These are phyloP conservation scores for Mitragyna speciosa DNA, from an alignment of 257 asterid species.

Conservation along the genomic window DNA sequence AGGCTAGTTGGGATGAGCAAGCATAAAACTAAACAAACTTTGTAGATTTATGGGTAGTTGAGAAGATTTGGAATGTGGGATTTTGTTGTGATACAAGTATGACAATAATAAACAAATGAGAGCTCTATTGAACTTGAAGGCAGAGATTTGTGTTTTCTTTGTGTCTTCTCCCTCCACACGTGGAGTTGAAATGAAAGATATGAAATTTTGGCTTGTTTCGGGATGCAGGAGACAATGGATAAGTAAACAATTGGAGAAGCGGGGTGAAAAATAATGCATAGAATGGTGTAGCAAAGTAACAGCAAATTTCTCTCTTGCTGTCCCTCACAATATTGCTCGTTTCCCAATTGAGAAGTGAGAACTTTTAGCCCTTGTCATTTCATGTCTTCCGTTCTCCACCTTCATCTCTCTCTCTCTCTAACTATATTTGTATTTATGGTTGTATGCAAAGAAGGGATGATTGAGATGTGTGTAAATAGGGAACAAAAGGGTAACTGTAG, in stretches of 20 bases:
- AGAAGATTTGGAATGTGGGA: not conserved
- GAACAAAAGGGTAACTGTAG: conserved; percentile 33
- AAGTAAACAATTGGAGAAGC: conserved; percentile 21
- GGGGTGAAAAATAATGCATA: conserved; percentile 29
- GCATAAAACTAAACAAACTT: conserved; percentile 18
- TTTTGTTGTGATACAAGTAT: not conserved
- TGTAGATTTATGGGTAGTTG: conserved; percentile 2
- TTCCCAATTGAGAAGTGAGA: conserved; percentile 36
- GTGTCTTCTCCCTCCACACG: conserved; percentile 27
- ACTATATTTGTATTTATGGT: not conserved
- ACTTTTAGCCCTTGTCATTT: conserved; percentile 50
- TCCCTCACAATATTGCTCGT: conserved; percentile 33
- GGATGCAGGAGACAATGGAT: conserved; percentile 42
- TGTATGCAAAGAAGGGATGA: not conserved
- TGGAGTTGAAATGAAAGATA: conserved; percentile 23
- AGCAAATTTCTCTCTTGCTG: conserved; percentile 21
- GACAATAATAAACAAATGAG: not conserved
- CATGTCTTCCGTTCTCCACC: conserved; percentile 27
- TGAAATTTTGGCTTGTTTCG: conserved; percentile 31
- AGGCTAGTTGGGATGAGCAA: not conserved
- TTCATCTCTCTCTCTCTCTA: conserved; percentile 22
- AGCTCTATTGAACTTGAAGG: not conserved
- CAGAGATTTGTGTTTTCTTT: not conserved
- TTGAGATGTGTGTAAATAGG: conserved; percentile 23
- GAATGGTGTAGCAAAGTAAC: conserved; percentile 45